Evolutionary conservation across 177 flowering plant genomes (phyloP), one percentile per base, ranked within the genome.

Genomic region (Vitis hybrid): DNA sequence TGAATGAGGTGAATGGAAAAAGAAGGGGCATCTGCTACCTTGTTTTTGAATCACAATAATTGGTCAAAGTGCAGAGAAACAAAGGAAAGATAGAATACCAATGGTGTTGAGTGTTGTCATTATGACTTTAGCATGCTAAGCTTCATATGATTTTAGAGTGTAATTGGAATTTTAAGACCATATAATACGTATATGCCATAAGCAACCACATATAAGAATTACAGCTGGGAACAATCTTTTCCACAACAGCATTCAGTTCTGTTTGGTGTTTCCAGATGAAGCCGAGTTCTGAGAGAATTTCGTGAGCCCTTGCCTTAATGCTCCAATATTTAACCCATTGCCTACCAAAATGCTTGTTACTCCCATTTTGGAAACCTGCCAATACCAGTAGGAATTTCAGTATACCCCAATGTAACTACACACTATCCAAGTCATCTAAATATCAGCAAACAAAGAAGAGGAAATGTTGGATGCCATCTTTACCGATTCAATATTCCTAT

Each of bases 281-380:
- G 69, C 77, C 44, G 82, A 70, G 57, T 82, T 89, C 58, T 82
- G 80, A 9, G 89, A 69, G 64, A 87, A 95, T 54, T 81, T 61
- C 31, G 85, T 76, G 2, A 95, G 86, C 8, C 98, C 99, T 69
- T 84, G 83, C 61, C 85, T 84, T 69, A 95, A 65, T 73, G 98
- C 95, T 70, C 83, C 90, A 47, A 92, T 87, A 72, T 80, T 90
- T 66, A 95, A 90, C 56, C 98, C 98, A 49, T 92, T 82, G 28
- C 74, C 80, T 31, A 93, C 99, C 78, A 92, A 80, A 73, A 95
- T 86, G 86, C 97, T 90, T 8, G 97, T 93, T 10, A 86, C 99
- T 38, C 97, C 98, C 98, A 88, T 89, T 65, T 88, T 84, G 6
- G 92, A 87, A 10, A 90, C 96, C 99, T 94, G 88, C 47, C 70